phyloP scores from a whole-genome alignment of 257 asterid species.

The Paraleonurus japonicus region DNA sequence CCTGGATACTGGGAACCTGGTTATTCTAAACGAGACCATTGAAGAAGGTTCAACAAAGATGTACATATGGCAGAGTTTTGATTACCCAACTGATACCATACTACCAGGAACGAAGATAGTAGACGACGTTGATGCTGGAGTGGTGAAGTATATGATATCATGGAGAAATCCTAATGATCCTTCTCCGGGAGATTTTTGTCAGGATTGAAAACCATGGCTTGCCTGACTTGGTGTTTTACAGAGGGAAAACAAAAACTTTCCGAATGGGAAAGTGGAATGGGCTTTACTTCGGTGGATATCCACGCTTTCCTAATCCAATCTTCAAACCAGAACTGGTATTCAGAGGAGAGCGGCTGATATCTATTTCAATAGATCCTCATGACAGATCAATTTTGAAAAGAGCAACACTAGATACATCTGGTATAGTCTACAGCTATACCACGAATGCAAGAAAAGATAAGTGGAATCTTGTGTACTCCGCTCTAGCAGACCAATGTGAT shows the following conservation, averaged over 20 bases:
- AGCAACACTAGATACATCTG: background rate
- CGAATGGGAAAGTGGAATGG: background rate
- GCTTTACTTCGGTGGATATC: background rate
- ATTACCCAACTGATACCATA: background rate
- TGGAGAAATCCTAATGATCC: background rate
- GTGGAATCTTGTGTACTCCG: background rate
- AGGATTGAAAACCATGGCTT: background rate
- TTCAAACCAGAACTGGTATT: background rate
- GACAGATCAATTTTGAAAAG: background rate
- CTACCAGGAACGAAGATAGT: background rate
- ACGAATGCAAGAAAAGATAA: background rate
- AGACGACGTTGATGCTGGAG: background rate
- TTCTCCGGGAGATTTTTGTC: background rate
- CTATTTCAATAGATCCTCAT: background rate
- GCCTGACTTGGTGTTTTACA: background rate
- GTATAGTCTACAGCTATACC: background rate
- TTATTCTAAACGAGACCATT: background rate
- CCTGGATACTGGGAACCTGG: background rate
- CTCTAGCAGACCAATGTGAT: background rate
- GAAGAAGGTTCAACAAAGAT: background rate
- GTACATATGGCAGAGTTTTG: background rate
- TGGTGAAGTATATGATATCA: background rate
- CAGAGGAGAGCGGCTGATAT: background rate
- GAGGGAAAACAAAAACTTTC: background rate
- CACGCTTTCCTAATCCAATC: background rate